Evolutionary conservation across 495 filamentous ascomycete genomes (phyloP), one percentile per base, ranked within the genome.

Genomic region (Pseudomonodictys pantanalensis): DNA sequence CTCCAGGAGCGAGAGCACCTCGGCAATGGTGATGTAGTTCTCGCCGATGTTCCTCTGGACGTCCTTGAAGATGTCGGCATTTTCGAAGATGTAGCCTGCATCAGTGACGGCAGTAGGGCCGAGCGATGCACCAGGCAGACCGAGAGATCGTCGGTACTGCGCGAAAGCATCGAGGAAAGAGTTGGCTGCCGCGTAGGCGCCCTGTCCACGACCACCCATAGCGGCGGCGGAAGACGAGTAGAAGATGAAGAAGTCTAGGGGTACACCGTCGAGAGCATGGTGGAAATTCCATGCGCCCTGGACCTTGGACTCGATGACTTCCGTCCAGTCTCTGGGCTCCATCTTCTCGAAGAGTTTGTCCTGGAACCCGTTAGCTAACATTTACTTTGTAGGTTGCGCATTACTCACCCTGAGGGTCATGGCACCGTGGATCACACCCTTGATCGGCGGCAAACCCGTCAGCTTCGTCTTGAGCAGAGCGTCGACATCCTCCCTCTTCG

Each of bases 101-200:
- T 63, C 63, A 2, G 65, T 48, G 22, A 66, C 48, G 46, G 48
- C 45, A 42, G 62, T 52, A 18, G 63, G 33, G 29, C 63, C 63
- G 53, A 66, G 43, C 3, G 58, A 57, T n/a, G n/a, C n/a, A n/a
- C n/a, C n/a, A n/a, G 51, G 28, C 12, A 59, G 57, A 22, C 62
- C 52, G n/a, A 17, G 57, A 9, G 2, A 6, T 20, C 18, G 33
- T 3, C 65, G 51, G 48, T 53, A 58, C 17, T 20, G 10, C 4
- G 57, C 56, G 45, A 68, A 59, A 6, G 35, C 38, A 33, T 69
- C 66, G 23, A 58, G 66, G 49, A 56, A 68, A 12, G 46, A 5
- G 47, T 66, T 66, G 12, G 51, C 62, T 17, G 66, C 66, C 5
- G 51, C 59, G 39, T 68, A 68, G 54, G 62, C 66, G 26, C 38